phyloP scores from a whole-genome alignment of 495 filamentous ascomycete species.

The Aspergillus carlsbadensis region DNA sequence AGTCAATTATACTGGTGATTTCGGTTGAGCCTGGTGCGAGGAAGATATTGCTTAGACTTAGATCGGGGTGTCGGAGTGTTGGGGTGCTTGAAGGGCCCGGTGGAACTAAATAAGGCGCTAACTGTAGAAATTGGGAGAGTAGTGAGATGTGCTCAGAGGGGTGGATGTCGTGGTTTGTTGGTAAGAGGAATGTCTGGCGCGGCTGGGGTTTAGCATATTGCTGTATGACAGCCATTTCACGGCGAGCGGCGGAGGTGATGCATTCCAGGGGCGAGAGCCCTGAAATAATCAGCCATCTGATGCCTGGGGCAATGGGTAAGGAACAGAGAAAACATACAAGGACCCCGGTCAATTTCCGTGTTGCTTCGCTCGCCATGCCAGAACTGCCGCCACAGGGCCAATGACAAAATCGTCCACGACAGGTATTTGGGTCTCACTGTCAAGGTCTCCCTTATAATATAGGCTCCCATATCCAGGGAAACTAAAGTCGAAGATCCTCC shows the following conservation, averaged over 20 bases:
- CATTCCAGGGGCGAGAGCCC: constrained; percentile 24
- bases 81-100: constrained; percentile 18
- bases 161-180: constrained; percentile 29
- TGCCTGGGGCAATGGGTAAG: too few species aligned
- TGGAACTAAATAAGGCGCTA: constrained; percentile 29
- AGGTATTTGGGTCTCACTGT: too few species aligned
- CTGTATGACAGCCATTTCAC: constrained; percentile 29
- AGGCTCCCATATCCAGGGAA: constrained; percentile 40
- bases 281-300: too few species aligned
- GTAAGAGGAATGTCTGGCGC: constrained; percentile 34
- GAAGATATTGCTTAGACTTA: constrained; percentile 33
- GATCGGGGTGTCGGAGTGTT: constrained; percentile 34
- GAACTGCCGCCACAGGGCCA: constrained; percentile 36
- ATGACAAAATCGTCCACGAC: constrained; percentile 33
- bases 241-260: constrained; percentile 34
- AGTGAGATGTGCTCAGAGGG: constrained; percentile 30
- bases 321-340: constrained; percentile 27
- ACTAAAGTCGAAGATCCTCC: too few species aligned
- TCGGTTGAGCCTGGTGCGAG: constrained; percentile 29
- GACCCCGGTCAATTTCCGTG: constrained; percentile 37
- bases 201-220: constrained; percentile 31
- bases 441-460: constrained; percentile 32
- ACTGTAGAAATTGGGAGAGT: constrained; percentile 29
- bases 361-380: constrained; percentile 37
- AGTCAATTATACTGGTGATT: constrained; percentile 38